phyloP scores from a whole-genome alignment of 2,329 filamentous ascomycete genomes.

The Penicillium sclerotiorum region DNA sequence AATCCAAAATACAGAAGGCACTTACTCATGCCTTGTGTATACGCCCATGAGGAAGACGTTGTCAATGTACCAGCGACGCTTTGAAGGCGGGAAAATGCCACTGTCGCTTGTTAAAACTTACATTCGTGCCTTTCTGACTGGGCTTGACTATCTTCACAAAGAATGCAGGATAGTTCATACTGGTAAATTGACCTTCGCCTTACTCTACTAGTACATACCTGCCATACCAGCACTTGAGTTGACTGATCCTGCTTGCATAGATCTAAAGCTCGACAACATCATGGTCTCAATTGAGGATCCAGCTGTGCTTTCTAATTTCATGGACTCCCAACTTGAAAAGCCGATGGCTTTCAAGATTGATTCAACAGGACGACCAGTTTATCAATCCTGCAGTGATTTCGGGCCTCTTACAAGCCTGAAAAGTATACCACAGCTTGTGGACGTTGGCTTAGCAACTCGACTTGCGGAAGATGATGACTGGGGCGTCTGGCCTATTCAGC shows the following conservation, averaged over 20 bases:
- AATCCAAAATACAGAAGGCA: constrained; percentile 32
- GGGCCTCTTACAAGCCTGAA: constrained; percentile 30
- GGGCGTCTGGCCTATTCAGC: constrained; percentile 47
- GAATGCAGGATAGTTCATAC: constrained; percentile 47
- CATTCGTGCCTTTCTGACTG: constrained; percentile 41
- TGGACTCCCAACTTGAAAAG: constrained; percentile 32
- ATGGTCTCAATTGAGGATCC: constrained; percentile 39
- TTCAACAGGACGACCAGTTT: constrained; percentile 36
- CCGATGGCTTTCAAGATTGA: constrained; percentile 40
- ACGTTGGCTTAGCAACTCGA: constrained; percentile 41
- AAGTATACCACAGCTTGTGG: constrained; percentile 36
- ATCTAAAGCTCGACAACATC: constrained; percentile 51
- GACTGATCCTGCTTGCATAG: constrained; percentile 27
- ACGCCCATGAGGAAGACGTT: constrained; percentile 43
- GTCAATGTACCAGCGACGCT: constrained; percentile 38
- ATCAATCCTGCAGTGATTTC: constrained; percentile 37
- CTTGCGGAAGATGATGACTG: constrained; percentile 47
- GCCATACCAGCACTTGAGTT: no score
- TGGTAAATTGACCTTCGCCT: constrained; percentile 29
- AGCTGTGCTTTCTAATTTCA: constrained; percentile 36
- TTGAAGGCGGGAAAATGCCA: constrained; percentile 33
- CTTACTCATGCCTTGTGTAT: constrained; percentile 43
- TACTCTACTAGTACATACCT: constrained; percentile 16
- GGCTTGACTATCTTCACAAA: constrained; percentile 49
- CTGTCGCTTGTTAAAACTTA: constrained; percentile 39